Evolutionary conservation across 1,284 basidiomycete genomes (phyloP).

Genomic region (Cystobasidium pallidum): DNA sequence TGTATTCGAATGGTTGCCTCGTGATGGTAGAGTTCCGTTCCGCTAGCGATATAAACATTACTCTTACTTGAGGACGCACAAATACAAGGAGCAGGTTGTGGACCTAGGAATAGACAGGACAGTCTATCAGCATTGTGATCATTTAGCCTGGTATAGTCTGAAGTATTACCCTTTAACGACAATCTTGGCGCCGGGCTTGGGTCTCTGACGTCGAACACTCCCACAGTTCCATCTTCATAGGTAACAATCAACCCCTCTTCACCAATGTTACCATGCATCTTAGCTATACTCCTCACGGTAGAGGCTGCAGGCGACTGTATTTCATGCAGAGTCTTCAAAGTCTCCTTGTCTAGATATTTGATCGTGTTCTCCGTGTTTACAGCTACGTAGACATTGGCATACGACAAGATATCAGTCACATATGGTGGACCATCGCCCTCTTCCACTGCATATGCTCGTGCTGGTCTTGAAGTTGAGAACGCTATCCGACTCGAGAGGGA

Average conservation of each 20-base stretch:
- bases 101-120: slow-evolving; percentile 43
- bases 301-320: slow-evolving; percentile 45
- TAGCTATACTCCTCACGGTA: slow-evolving; percentile 35
- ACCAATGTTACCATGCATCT: slow-evolving; percentile 3
- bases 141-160: no score
- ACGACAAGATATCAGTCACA: slow-evolving; percentile 20
- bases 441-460: slow-evolving; percentile 12
- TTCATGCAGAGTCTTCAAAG: slow-evolving; percentile 44
- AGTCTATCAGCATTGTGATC: background rate
- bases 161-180: slow-evolving; percentile 47
- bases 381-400: slow-evolving; percentile 44
- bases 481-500: slow-evolving; percentile 2
- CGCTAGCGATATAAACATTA: slow-evolving; percentile 56
- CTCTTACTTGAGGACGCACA: slow-evolving; percentile 49
- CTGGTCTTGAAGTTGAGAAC: slow-evolving; percentile 17
- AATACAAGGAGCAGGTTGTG: slow-evolving; percentile 47
- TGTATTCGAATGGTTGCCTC: slow-evolving; percentile 60
- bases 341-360: slow-evolving; percentile 45
- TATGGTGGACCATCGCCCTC: slow-evolving; percentile 16
- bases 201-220: slow-evolving; percentile 47
- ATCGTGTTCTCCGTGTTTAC: slow-evolving; percentile 50
- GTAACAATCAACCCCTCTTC: slow-evolving; percentile 28
- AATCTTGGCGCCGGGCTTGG: slow-evolving; percentile 46
- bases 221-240: slow-evolving; percentile 44
- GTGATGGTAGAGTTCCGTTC: slow-evolving; percentile 59